Percentiles rank a stretch among this genome's conserved stretches.
These are phyloP conservation scores for Kitagawia praeruptora DNA, from an alignment of 129 eudicot species.

Conservation along the genomic window DNA sequence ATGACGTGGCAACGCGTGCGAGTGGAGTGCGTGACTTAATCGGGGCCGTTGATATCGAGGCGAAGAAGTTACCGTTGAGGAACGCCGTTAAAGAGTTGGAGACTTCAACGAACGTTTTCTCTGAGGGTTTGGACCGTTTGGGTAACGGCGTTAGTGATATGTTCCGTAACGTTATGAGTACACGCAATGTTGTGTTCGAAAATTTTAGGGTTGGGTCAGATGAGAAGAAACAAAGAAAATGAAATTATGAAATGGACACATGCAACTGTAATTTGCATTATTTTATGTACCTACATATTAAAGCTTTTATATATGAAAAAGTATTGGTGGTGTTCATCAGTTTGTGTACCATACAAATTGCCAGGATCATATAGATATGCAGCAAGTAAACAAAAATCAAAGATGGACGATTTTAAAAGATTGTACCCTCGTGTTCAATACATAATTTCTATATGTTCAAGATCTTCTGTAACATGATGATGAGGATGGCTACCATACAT, in stretches of 20 bases:
- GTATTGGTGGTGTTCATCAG: background rate
- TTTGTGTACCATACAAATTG: background rate
- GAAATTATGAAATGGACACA: background rate
- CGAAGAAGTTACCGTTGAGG: conserved; percentile 16
- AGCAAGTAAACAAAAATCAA: background rate
- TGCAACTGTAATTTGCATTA: background rate
- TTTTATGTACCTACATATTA: background rate
- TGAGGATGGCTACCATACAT: no score
- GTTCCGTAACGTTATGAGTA: conserved; percentile 27
- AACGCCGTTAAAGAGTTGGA: conserved; percentile 29
- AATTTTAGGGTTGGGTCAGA: background rate
- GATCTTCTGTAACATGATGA: no score
- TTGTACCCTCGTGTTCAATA: no score
- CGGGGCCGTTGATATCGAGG: background rate
- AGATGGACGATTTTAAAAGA: background rate
- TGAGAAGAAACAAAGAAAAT: conserved; percentile 11
- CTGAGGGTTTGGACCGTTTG: conserved; percentile 31
- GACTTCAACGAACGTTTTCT: conserved; percentile 11
- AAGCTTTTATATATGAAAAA: background rate
- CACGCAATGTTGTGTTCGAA: conserved; percentile 7
- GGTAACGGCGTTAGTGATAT: conserved; percentile 30
- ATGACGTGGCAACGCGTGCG: conserved; percentile 20
- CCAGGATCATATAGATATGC: background rate
- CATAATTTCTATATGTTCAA: no score
- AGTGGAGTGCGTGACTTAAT: conserved; percentile 17